A percentile compares a stretch with the other conserved stretches of the same genome.
Evolutionary conservation across 495 filamentous ascomycete genomes (phyloP).

Genomic region (Cercophora sp.): DNA sequence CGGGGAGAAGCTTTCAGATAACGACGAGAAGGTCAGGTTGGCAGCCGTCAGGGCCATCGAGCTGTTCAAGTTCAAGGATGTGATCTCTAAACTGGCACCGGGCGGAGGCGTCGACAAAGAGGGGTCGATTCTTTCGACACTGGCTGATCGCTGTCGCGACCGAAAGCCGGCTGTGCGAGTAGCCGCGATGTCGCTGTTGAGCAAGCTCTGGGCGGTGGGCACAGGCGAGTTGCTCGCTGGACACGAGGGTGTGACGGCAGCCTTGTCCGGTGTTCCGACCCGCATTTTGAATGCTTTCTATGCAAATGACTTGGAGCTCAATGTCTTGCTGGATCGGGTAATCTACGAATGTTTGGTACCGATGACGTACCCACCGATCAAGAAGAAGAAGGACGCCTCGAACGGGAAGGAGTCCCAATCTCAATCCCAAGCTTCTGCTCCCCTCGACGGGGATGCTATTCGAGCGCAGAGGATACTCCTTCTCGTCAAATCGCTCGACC

Average conservation of each 20-base stretch:
- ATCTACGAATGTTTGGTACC: slow-evolving; percentile 83
- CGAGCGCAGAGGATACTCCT: slow-evolving; percentile 81
- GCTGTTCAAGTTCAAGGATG: slow-evolving; percentile 68
- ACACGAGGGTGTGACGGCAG: slow-evolving; percentile 65
- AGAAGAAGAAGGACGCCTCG: slow-evolving; percentile 47
- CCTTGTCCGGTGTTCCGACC: slow-evolving; percentile 74
- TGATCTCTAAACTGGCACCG: slow-evolving; percentile 74
- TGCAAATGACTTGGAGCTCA: slow-evolving; percentile 84
- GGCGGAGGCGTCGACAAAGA: slow-evolving; percentile 65
- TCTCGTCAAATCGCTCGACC: slow-evolving; percentile 72
- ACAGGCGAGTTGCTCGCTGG: slow-evolving; percentile 80
- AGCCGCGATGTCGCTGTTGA: slow-evolving; percentile 79
- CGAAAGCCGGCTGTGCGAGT: slow-evolving; percentile 73
- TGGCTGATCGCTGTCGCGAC: slow-evolving; percentile 88
- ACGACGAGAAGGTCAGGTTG: slow-evolving; percentile 85
- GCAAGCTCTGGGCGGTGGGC: slow-evolving; percentile 86
- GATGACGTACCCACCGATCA: slow-evolving; percentile 74
- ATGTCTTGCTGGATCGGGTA: slow-evolving; percentile 77
- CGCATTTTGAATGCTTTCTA: slow-evolving; percentile 87
- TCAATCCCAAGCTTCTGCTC: slow-evolving; percentile 39
- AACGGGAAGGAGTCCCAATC: slow-evolving; percentile 60
- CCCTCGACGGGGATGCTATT: slow-evolving; percentile 73
- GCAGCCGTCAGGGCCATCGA: slow-evolving; percentile 80
- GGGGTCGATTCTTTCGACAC: slow-evolving; percentile 67
- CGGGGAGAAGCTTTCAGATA: slow-evolving; percentile 75